Base-by-base conservation (phyloP, 2,329 filamentous ascomycete species). In the Cryoendolithus antarcticus region DNA sequence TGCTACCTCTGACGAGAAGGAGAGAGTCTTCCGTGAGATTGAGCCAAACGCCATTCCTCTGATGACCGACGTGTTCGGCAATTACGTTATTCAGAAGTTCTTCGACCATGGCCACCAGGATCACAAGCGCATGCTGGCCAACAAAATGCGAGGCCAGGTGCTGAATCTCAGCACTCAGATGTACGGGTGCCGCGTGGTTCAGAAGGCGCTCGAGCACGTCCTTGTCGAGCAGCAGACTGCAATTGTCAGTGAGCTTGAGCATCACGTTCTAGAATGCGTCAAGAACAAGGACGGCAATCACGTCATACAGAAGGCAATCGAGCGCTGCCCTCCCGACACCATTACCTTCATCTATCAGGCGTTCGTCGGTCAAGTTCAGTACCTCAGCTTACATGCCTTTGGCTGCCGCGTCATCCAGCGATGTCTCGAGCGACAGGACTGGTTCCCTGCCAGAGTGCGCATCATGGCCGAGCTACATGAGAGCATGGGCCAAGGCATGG, bases 41-140 rank as follows among this genome's bases (percentile, higher is more conserved):
- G 74, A 83, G 50, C 75, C 78, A 1, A 91, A 98, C 49, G 77
- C 82, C 1, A 62, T 93, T 24, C 86, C 89, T 54, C 67, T 98
- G 35, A 95, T 94, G 86, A 89, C 81, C 34, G 91, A 96, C 58
- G 81, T 96, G 0, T 98, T 95, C 56, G 91, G 91, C 39, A 98
- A 98, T 60, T 98, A 96, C 56, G 91, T 98, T 30, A 88, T 96
- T 30, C 91, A 98, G 56, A 96, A 95, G 59, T 80, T 96, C 57
- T 95, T 96, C 46, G 89, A 96, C 58, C 86, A 96, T 58, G 89
- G 91, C 30, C 93, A 86, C 50, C 88, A 94, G 61, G 74, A 80
- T 0, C 91, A 98, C 64, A 98, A 98, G 67, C 86, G 81, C 60
- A 72, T 82, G 2, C 63, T 98, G 32, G 86, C 86, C 1, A 77